phyloP scores from a whole-genome alignment of 139 green algal species.

The Spirogloea muscicola region DNA sequence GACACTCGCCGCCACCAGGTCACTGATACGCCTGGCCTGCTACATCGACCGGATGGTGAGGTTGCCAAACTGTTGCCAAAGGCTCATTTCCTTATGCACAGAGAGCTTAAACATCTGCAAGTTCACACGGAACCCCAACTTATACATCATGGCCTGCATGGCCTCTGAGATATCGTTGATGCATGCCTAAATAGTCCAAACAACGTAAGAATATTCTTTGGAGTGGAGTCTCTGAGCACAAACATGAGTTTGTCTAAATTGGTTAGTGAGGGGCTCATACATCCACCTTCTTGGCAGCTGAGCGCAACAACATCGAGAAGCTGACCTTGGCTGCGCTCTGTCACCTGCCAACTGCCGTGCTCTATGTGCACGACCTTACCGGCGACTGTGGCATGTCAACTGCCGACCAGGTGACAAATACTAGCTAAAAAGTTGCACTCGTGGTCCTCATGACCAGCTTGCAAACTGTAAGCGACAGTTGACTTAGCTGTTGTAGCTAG shows the following conservation, averaged over 20 bases:
- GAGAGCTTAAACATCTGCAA: not conserved
- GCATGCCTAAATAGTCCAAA: not conserved
- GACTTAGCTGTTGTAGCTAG: not conserved
- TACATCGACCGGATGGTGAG: conserved; percentile 64
- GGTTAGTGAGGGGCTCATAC: not conserved
- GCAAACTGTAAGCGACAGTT: not conserved
- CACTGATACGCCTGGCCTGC: conserved; percentile 92
- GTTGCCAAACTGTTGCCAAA: not conserved
- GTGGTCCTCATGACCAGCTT: not conserved
- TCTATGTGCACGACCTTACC: conserved; percentile 90
- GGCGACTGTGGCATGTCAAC: conserved; percentile 76
- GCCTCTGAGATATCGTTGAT: not conserved
- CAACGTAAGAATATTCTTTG: not conserved
- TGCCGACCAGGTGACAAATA: conserved; percentile 34
- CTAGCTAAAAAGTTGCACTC: not conserved
- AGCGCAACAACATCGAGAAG: conserved; percentile 92
- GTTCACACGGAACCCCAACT: too few relatives aligned
- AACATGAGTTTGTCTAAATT: not conserved
- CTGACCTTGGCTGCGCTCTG: conserved; percentile 86
- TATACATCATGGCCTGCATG: not conserved
- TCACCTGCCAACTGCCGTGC: conserved; percentile 74
- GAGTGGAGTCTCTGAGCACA: not conserved
- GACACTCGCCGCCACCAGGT: conserved; percentile 76
- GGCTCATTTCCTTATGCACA: not conserved
- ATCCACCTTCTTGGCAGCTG: conserved; percentile 11